Conservation (phyloP, 139 green algal genomes). For the Limnomonas spitsbergensis region DNA sequence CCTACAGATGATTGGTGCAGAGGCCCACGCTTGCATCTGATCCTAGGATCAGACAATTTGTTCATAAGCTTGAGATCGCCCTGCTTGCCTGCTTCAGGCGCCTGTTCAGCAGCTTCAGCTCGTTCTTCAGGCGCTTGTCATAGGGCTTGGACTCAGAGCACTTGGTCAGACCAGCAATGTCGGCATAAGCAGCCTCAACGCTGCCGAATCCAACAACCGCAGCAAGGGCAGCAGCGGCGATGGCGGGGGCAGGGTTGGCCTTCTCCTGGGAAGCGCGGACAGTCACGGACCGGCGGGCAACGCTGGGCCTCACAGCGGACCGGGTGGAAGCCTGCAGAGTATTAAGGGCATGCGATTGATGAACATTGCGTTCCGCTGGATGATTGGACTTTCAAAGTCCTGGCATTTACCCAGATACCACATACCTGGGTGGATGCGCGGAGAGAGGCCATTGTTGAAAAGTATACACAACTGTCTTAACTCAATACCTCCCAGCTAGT, state of each 20-base stretch:
- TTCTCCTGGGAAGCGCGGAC: constrained; percentile 1
- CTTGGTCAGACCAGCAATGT: constrained; percentile 90
- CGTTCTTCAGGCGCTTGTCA: constrained; percentile 90
- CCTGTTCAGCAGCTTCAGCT: constrained; percentile 85
- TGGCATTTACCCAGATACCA: background rate
- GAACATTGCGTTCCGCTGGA: background rate
- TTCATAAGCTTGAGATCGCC: no score
- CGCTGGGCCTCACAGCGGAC: background rate
- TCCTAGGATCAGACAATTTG: background rate
- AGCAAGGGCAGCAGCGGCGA: constrained; percentile 69
- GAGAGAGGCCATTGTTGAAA: constrained; percentile 2
- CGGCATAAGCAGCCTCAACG: constrained; percentile 79
- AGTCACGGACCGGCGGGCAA: background rate
- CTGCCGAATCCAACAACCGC: constrained; percentile 55
- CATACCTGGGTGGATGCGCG: background rate
- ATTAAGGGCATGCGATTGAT: background rate
- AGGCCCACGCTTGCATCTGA: background rate
- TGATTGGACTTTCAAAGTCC: background rate
- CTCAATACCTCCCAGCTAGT: background rate
- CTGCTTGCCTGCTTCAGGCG: constrained; percentile 73
- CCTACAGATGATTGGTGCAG: background rate
- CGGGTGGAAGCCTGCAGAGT: background rate
- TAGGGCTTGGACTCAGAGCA: constrained; percentile 95
- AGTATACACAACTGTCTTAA: no score
- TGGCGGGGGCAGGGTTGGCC: constrained; percentile 9